Evolutionary conservation across 768 basidiomycete species (phyloP).

Genomic region (Cystobasidium ongulense): DNA sequence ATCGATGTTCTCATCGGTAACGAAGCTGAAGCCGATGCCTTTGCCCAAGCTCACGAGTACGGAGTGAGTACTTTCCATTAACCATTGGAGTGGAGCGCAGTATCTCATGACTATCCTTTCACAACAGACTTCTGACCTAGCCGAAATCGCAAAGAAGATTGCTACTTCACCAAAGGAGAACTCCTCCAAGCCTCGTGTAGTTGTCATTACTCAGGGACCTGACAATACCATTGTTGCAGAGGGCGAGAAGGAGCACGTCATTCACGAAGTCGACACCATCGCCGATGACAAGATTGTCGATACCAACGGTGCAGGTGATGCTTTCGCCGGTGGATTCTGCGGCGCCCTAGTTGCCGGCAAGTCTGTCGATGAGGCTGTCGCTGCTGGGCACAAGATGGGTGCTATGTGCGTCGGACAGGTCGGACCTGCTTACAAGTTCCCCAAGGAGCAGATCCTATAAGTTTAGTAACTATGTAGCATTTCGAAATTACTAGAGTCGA

Average conservation of each 20-base stretch:
- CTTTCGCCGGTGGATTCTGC: slow-evolving; percentile 91
- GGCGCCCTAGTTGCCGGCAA: slow-evolving; percentile 76
- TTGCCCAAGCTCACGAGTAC: slow-evolving; percentile 65
- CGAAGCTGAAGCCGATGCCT: slow-evolving; percentile 84
- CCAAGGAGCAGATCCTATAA: slow-evolving; percentile 40
- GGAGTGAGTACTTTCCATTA: too few relatives aligned
- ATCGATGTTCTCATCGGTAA: slow-evolving; percentile 91
- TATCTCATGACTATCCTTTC: background rate
- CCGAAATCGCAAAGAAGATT: slow-evolving; percentile 63
- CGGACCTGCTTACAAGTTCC: slow-evolving; percentile 36
- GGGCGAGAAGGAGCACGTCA: slow-evolving; percentile 53
- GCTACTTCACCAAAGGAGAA: slow-evolving; percentile 71
- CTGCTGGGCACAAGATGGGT: slow-evolving; percentile 78
- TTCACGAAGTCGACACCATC: slow-evolving; percentile 57
- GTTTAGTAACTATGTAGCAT: background rate
- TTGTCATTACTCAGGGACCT: slow-evolving; percentile 85
- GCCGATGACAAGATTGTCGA: slow-evolving; percentile 67
- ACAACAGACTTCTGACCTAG: slow-evolving; percentile 55
- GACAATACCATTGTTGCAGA: slow-evolving; percentile 68
- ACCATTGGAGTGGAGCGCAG: background rate
- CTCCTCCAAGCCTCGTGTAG: slow-evolving; percentile 59
- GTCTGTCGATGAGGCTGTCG: slow-evolving; percentile 63
- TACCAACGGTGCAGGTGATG: slow-evolving; percentile 96
- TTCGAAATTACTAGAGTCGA: background rate
- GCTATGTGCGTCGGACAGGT: slow-evolving; percentile 70